These are phyloP conservation scores for Xerocomus spinulosus DNA, from an alignment of 768 basidiomycete genomes.

Conservation along the genomic window DNA sequence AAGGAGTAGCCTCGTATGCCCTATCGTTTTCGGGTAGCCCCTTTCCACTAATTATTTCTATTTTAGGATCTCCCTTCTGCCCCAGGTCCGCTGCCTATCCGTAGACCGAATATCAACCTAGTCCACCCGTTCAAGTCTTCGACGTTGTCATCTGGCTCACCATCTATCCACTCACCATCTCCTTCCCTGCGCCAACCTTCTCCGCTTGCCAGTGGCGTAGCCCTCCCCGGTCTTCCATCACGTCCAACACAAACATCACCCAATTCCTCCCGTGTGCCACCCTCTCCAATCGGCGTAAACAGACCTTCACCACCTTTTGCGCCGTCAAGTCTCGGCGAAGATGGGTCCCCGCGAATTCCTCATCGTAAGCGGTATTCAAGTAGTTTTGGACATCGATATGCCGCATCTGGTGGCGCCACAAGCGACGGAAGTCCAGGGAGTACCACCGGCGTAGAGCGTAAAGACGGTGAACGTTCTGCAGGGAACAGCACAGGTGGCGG, in stretches of 20 bases:
- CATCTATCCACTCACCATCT: constrained; percentile 46
- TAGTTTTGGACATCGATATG: constrained; percentile 72
- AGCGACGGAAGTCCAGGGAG: constrained; percentile 33
- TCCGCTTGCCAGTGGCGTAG: constrained; percentile 34
- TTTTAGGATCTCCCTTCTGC: constrained; percentile 36
- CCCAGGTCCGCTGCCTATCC: constrained; percentile 42
- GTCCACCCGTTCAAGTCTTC: constrained; percentile 49
- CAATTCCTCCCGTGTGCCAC: constrained; percentile 39
- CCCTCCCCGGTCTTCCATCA: constrained; percentile 32
- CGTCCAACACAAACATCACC: constrained; percentile 37
- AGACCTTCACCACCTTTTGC: constrained; percentile 38
- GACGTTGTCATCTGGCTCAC: constrained; percentile 46
- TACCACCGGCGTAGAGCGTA: constrained; percentile 12
- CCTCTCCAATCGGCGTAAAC: constrained; percentile 36
- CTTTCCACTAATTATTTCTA: constrained; percentile 4
- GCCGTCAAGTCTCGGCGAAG: constrained; percentile 40
- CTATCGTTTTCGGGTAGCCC: background rate
- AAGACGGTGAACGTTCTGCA: constrained; percentile 18
- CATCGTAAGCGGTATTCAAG: constrained; percentile 67
- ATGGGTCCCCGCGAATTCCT: constrained; percentile 24
- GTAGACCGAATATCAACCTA: constrained; percentile 37
- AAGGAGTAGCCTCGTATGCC: constrained; percentile 26
- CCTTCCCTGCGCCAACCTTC: constrained; percentile 46
- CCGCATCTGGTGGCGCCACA: constrained; percentile 37
- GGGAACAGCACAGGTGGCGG: constrained; percentile 22